Evolutionary conservation across 352 stramenopile genomes (phyloP).

Genomic region (Phytophthora litchii): DNA sequence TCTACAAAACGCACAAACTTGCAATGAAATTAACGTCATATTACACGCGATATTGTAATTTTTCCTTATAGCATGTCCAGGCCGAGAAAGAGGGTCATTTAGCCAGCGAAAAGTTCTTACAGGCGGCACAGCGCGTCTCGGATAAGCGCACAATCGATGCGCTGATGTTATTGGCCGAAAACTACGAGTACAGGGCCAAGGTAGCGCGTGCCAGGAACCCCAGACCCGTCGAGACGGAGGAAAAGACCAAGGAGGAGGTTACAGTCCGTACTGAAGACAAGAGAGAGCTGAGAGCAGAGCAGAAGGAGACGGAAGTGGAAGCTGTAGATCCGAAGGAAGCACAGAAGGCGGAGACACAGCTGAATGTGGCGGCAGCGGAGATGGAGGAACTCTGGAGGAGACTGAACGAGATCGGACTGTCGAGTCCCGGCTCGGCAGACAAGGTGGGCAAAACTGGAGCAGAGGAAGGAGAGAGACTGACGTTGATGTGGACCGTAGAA

Average conservation of each 20-base stretch:
- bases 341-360: conserved; percentile 54
- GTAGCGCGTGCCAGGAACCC: conserved; percentile 53
- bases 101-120: conserved; percentile 72
- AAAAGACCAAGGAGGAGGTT: conserved; percentile 8
- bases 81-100: conserved; percentile 75
- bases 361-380: conserved; percentile 74
- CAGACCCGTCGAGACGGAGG: conserved; percentile 21
- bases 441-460: conserved; percentile 39
- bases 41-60: background rate
- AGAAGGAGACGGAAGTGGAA: background rate
- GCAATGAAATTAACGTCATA: background rate
- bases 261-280: conserved; percentile 13
- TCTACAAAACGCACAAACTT: conserved; percentile 6
- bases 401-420: conserved; percentile 81
- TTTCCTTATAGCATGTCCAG: conserved; percentile 39
- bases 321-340: conserved; percentile 40
- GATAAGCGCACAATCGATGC: conserved; percentile 77
- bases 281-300: background rate
- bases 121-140: conserved; percentile 55
- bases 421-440: conserved; percentile 51
- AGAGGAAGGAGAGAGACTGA: background rate
- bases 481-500: conserved; percentile 38
- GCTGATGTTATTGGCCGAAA: conserved; percentile 72
- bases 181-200: conserved; percentile 81
- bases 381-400: conserved; percentile 87